Base-by-base conservation (phyloP, 257 asterid genomes). In the Salvia splendens region DNA sequence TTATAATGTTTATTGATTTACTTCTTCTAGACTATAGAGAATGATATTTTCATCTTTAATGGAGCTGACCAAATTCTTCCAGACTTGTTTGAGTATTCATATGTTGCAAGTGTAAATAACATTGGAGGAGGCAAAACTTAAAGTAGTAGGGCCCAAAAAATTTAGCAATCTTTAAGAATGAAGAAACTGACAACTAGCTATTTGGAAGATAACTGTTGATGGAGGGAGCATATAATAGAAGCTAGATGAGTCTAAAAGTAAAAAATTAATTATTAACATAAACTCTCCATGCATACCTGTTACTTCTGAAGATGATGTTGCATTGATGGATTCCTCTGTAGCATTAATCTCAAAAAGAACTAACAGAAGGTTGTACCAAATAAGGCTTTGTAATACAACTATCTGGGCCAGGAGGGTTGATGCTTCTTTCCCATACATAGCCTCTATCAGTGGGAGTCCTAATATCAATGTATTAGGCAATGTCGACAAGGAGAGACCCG, bases 351-450 rank as follows among this genome's bases (percentile, higher is more conserved):
- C 95, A n/a, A 87, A 83, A 72, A 89, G 87, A 71, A 92, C 76
- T 72, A 89, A 76, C 68, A 89, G 75, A 74, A 92, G 78, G 82
- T 87, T 92, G 80, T 89, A 81, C 98, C 98, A 92, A 70, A 92
- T 73, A 64, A 92, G 78, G 81, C 96, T 89, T 61, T 92, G 98
- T 9, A 92, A 67, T 33, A 87, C 92, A 68, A 92, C 84, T 64
- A 92, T 84, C 89, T 89, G 98, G 7, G 73, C 75, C 55, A 92
- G 68, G 63, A 84, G 62, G 30, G 30, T 43, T 11, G 79, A 89
- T 51, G 92, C 85, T 59, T 81, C 92, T 63, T 67, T 86, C 59
- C 92, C 96, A 58, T 87, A 92, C 92, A 92, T 87, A 53, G 96
- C 96, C 78, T 58, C 80, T 65, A 92, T 46, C 9, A 92, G 65